phyloP scores from a whole-genome alignment of 2,329 filamentous ascomycete genomes.

The Aureobasidium sp. region DNA sequence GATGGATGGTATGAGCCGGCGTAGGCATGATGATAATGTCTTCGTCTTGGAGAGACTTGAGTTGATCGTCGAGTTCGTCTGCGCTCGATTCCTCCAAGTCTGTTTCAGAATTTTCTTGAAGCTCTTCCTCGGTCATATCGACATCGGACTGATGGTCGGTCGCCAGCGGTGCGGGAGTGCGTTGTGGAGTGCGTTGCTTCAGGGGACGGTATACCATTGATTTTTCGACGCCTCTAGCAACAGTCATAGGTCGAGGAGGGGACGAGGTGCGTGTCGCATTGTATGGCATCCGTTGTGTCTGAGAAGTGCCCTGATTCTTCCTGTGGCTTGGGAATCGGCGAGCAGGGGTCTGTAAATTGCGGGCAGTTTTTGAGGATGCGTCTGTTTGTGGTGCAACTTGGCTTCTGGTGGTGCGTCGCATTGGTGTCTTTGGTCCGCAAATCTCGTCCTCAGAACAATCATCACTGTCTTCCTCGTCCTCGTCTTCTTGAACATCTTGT shows the following conservation, averaged over 20 bases:
- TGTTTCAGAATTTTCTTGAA: background rate
- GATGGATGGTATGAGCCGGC: background rate
- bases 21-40: slow-evolving; percentile 5
- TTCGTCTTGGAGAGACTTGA: background rate
- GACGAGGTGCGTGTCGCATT: slow-evolving; percentile 17
- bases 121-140: background rate
- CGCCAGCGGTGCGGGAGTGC: background rate
- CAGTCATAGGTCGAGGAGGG: slow-evolving; percentile 24
- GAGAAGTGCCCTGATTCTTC: slow-evolving; percentile 15
- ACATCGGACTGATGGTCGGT: background rate
- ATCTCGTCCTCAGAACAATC: slow-evolving; percentile 25
- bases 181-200: slow-evolving; percentile 12
- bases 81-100: slow-evolving; percentile 13
- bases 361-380: background rate
- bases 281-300: slow-evolving; percentile 25
- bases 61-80: slow-evolving; percentile 13
- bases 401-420: slow-evolving; percentile 17
- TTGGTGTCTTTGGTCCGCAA: slow-evolving; percentile 26
- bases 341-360: slow-evolving; percentile 18
- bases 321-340: slow-evolving; percentile 12
- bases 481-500: slow-evolving; percentile 3
- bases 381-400: background rate
- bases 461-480: background rate
- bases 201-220: slow-evolving; percentile 24
- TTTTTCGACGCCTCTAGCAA: slow-evolving; percentile 20